Percentiles rank a stretch among this genome's conserved stretches.
Evolutionary conservation across 1,139 yeast species (phyloP).

Genomic region (Blastobotrys proliferans): DNA sequence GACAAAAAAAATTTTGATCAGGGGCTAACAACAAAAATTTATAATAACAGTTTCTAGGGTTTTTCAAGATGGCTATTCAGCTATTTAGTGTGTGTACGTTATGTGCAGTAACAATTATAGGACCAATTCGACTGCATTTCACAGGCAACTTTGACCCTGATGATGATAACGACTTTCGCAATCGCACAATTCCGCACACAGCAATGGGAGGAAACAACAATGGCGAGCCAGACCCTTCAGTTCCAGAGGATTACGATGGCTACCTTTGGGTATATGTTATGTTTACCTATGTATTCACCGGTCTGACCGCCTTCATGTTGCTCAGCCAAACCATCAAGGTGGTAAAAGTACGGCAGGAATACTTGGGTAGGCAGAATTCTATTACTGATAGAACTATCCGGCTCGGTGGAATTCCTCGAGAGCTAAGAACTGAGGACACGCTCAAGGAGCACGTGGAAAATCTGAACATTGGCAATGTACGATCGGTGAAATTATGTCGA

Average conservation of each 20-base stretch:
- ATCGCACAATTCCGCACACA: background rate
- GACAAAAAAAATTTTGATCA: background rate
- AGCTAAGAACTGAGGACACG: slow-evolving; percentile 63
- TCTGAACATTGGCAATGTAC: slow-evolving; percentile 75
- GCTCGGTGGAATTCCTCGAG: slow-evolving; percentile 86
- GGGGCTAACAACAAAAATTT: background rate
- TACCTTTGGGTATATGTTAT: slow-evolving; percentile 74
- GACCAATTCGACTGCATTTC: slow-evolving; percentile 67
- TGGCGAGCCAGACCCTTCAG: slow-evolving; percentile 22
- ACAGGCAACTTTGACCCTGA: slow-evolving; percentile 68
- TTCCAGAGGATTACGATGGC: slow-evolving; percentile 36
- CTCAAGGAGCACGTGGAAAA: slow-evolving; percentile 71
- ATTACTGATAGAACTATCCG: slow-evolving; percentile 90
- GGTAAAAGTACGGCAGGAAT: slow-evolving; percentile 71
- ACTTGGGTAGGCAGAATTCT: slow-evolving; percentile 83
- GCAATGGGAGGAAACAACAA: slow-evolving; percentile 7
- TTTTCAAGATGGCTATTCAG: slow-evolving; percentile 72
- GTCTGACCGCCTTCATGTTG: slow-evolving; percentile 57
- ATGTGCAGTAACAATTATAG: slow-evolving; percentile 61
- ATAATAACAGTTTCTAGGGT: slow-evolving; percentile 49
- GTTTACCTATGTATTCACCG: slow-evolving; percentile 81
- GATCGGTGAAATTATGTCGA: slow-evolving; percentile 69
- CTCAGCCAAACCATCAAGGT: slow-evolving; percentile 67
- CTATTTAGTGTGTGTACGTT: slow-evolving; percentile 54
- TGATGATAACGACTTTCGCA: slow-evolving; percentile 33